Evolutionary conservation across 768 basidiomycete genomes (phyloP).

Genomic region (Leccinellum albellum): DNA sequence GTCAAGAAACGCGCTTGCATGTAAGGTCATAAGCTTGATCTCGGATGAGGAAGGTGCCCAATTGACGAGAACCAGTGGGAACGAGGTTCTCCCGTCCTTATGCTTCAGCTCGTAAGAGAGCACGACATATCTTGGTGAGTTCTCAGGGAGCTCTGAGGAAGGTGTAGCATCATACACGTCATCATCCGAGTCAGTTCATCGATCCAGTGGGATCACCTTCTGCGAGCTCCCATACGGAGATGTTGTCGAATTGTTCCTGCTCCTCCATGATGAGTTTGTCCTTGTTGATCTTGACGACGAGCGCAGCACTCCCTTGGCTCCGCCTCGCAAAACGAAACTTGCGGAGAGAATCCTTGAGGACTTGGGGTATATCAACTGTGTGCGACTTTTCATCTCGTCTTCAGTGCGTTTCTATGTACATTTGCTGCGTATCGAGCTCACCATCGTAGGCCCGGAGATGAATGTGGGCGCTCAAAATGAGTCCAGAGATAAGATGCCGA

Average conservation of each 20-base stretch:
- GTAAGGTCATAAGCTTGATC: conserved; percentile 70
- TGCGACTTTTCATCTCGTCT: conserved; percentile 14
- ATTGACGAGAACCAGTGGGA: conserved; percentile 82
- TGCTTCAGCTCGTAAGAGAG: conserved; percentile 81
- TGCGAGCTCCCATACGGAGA: conserved; percentile 79
- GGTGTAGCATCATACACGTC: not conserved
- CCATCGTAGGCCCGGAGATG: conserved; percentile 13
- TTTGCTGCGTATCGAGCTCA: conserved; percentile 10
- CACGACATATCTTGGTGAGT: conserved; percentile 80
- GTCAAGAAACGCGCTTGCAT: conserved; percentile 76
- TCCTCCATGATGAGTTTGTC: conserved; percentile 75
- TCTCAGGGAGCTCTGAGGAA: conserved; percentile 75
- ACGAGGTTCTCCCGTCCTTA: conserved; percentile 77
- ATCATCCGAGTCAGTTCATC: not conserved
- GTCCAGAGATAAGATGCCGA: not conserved
- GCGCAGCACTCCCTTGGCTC: conserved; percentile 65
- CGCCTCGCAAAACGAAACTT: conserved; percentile 78
- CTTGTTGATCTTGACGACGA: conserved; percentile 91
- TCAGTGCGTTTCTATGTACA: not conserved
- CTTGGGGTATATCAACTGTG: conserved; percentile 84
- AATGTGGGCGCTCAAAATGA: too few relatives aligned
- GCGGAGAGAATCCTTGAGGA: conserved; percentile 72
- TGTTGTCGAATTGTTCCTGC: conserved; percentile 73
- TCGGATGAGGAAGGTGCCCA: conserved; percentile 82
- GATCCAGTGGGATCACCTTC: conserved; percentile 52